Evolutionary conservation across 2,329 filamentous ascomycete species (phyloP).

Genomic region (Fusarium transvaalense): DNA sequence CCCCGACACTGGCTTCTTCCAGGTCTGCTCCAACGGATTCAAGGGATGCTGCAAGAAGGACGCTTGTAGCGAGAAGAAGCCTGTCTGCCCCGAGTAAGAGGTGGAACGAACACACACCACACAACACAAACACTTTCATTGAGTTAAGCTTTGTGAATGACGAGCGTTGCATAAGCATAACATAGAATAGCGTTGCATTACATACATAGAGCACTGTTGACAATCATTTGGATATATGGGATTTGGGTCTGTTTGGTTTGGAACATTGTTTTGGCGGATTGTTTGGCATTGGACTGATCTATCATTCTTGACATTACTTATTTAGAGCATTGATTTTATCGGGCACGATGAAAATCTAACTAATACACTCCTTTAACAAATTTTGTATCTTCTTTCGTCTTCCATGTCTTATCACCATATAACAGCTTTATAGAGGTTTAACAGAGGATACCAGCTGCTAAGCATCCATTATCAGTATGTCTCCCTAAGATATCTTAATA

Average conservation of each 20-base stretch:
- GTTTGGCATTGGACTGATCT: constrained; percentile 26
- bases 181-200: constrained; percentile 21
- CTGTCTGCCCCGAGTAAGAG: constrained; percentile 38
- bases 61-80: constrained; percentile 24
- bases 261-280: constrained; percentile 8
- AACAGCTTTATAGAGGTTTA: too few relatives aligned
- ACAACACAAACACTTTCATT: neutral
- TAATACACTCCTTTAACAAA: constrained; percentile 35
- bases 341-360: constrained; percentile 28
- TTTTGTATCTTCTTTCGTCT: too few relatives aligned
- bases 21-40: constrained; percentile 32
- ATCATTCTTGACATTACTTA: constrained; percentile 10
- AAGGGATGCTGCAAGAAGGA: constrained; percentile 40
- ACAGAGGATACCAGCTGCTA: too few relatives aligned
- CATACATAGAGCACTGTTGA: constrained; percentile 13
- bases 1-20: constrained; percentile 21
- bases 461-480: too few relatives aligned
- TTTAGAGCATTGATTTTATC: constrained; percentile 36
- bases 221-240: constrained; percentile 1
- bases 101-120: neutral
- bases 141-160: neutral
- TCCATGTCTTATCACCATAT: too few relatives aligned
- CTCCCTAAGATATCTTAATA: too few relatives aligned
- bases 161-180: constrained; percentile 5
- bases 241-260: constrained; percentile 15